These are phyloP conservation scores for Hypomyces perniciosus DNA, from an alignment of 2,329 filamentous ascomycete genomes.

Conservation along the genomic window DNA sequence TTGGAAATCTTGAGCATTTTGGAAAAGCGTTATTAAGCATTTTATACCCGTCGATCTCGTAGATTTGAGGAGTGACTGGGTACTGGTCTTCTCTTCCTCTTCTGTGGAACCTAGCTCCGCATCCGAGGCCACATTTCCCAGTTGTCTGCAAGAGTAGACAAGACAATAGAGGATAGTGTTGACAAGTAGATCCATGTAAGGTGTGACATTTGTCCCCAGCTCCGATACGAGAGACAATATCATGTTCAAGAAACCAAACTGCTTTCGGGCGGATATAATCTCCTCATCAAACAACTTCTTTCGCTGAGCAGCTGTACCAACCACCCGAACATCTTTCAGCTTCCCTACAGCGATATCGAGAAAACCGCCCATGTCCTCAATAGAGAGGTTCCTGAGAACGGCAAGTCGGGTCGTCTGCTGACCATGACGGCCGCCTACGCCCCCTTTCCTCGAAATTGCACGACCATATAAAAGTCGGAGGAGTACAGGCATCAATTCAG, in stretches of 20 bases:
- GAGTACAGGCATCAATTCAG: constrained; percentile 75
- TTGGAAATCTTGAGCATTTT: constrained; percentile 61
- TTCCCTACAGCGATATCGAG: constrained; percentile 74
- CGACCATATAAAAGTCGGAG: constrained; percentile 84
- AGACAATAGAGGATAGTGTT: constrained; percentile 78
- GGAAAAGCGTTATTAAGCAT: constrained; percentile 73
- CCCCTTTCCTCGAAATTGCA: constrained; percentile 74
- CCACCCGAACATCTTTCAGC: constrained; percentile 54
- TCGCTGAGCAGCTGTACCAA: constrained; percentile 43
- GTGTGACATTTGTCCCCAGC: constrained; percentile 65
- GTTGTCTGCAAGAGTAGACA: constrained; percentile 59
- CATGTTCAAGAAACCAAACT: constrained; percentile 90
- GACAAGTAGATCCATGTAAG: constrained; percentile 63
- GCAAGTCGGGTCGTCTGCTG: constrained; percentile 77
- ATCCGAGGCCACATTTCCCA: constrained; percentile 35
- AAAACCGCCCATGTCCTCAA: constrained; percentile 72
- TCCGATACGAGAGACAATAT: constrained; percentile 79
- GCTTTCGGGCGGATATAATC: constrained; percentile 64
- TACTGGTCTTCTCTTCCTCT: constrained; percentile 39
- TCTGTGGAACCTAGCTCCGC: constrained; percentile 32
- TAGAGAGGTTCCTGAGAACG: constrained; percentile 69
- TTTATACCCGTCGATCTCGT: constrained; percentile 71
- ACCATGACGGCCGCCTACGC: constrained; percentile 69
- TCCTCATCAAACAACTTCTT: constrained; percentile 52
- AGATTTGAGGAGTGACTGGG: constrained; percentile 56